phyloP scores from a whole-genome alignment of 2,329 filamentous ascomycete genomes.

The Neonectria hederae region DNA sequence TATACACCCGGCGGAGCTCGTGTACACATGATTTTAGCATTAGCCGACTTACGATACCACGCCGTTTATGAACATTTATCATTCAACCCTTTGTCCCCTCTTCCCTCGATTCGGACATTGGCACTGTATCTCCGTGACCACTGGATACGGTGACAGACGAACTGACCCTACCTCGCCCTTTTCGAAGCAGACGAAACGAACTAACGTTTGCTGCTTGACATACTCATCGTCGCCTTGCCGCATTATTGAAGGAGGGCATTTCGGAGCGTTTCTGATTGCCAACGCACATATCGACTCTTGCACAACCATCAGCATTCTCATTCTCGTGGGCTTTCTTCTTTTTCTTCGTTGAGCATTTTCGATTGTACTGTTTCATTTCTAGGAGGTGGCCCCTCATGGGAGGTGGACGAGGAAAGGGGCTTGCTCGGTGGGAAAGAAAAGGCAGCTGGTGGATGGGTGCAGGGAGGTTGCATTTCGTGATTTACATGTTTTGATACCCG shows the following conservation, averaged over 20 bases:
- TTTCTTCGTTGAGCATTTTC: neutral
- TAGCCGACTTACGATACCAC: slow-evolving; percentile 47
- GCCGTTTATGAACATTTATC: slow-evolving; percentile 46
- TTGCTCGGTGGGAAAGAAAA: slow-evolving; percentile 9
- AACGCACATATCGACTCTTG: slow-evolving; percentile 21
- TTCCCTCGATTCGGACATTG: slow-evolving; percentile 29
- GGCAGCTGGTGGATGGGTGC: slow-evolving; percentile 9
- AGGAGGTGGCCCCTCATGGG: neutral
- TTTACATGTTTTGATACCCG: slow-evolving; percentile 41
- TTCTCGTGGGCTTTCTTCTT: slow-evolving; percentile 18
- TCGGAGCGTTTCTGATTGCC: slow-evolving; percentile 14
- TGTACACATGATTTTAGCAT: slow-evolving; percentile 30
- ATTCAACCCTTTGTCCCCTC: slow-evolving; percentile 24
- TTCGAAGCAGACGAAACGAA: slow-evolving; percentile 24
- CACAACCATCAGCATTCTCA: slow-evolving; percentile 26
- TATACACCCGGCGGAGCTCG: slow-evolving; percentile 23
- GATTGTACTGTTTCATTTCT: slow-evolving; percentile 4
- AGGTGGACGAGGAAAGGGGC: neutral
- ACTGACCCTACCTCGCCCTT: slow-evolving; percentile 13
- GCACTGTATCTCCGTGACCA: slow-evolving; percentile 24
- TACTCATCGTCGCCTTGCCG: slow-evolving; percentile 37
- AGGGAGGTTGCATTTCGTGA: slow-evolving; percentile 10
- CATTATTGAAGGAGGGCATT: slow-evolving; percentile 32
- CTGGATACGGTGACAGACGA: slow-evolving; percentile 22
- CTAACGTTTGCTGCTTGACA: slow-evolving; percentile 36